Conservation (phyloP, 1,284 basidiomycete genomes). For the Trichosporon sp. region DNA sequence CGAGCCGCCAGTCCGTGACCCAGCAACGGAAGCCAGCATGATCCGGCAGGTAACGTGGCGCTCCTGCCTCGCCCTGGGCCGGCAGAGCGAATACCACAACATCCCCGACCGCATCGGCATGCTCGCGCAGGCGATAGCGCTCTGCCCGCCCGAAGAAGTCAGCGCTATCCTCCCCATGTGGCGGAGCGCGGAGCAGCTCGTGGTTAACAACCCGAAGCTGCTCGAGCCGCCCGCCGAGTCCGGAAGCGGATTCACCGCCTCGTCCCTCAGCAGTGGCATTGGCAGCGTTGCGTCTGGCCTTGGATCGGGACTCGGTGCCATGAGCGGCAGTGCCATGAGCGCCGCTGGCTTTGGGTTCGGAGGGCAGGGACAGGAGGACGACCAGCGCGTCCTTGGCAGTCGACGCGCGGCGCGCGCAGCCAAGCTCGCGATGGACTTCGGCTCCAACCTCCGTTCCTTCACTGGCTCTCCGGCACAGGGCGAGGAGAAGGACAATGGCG, state of each 20-base stretch:
- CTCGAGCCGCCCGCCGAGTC: conserved; percentile 12
- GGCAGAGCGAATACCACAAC: conserved; percentile 73
- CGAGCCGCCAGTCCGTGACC: background rate
- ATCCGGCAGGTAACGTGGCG: conserved; percentile 62
- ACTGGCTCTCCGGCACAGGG: conserved; percentile 23
- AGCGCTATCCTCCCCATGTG: conserved; percentile 72
- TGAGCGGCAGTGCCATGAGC: background rate
- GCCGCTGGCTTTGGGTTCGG: background rate
- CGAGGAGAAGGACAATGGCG: conserved; percentile 14
- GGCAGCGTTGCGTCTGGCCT: conserved; percentile 4
- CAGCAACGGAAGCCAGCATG: conserved; percentile 14
- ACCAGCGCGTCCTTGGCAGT: conserved; percentile 50
- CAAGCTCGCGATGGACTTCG: conserved; percentile 38
- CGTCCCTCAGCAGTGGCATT: background rate
- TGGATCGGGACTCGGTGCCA: background rate
- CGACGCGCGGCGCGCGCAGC: conserved; percentile 53
- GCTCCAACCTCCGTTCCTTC: conserved; percentile 25
- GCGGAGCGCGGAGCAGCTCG: conserved; percentile 59
- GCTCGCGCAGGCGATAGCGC: conserved; percentile 77
- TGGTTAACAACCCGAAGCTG: conserved; percentile 20
- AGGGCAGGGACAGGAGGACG: conserved; percentile 18
- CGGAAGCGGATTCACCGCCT: conserved; percentile 5
- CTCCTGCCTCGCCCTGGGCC: conserved; percentile 62
- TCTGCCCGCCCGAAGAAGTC: conserved; percentile 80
- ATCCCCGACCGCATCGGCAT: conserved; percentile 68